Percentiles rank a stretch among this genome's conserved stretches.
Conservation (phyloP, 2,329 filamentous ascomycete species). For the Monilinia aucupariae region DNA sequence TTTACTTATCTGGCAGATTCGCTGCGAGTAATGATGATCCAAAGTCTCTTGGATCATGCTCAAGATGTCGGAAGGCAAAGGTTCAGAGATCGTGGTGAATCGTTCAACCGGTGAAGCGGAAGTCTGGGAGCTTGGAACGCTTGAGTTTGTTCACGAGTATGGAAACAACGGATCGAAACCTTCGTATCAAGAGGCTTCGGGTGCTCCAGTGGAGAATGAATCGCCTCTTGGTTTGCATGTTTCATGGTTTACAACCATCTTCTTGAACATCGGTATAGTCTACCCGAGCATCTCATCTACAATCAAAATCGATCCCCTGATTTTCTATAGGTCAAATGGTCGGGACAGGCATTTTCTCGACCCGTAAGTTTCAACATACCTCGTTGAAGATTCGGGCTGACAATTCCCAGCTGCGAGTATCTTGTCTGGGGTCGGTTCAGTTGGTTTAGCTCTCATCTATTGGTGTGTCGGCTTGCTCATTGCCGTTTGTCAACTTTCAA, state of each 20-base stretch:
- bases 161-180: conserved; percentile 44
- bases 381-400: conserved; percentile 20
- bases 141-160: conserved; percentile 24
- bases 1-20: neutral
- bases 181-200: conserved; percentile 50
- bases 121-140: conserved; percentile 7
- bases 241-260: conserved; percentile 50
- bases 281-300: too few relatives aligned
- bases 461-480: conserved; percentile 60
- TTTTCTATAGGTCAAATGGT: neutral
- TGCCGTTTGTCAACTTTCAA: conserved; percentile 47
- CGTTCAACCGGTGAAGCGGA: neutral
- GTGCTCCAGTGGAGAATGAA: conserved; percentile 53
- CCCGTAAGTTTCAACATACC: conserved; percentile 41
- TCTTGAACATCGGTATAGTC: conserved; percentile 49
- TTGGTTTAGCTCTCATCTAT: conserved; percentile 58
- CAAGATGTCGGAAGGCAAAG: conserved; percentile 2
- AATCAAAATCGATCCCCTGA: neutral
- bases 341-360: conserved; percentile 52
- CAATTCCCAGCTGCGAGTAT: conserved; percentile 47
- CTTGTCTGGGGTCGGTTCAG: conserved; percentile 53
- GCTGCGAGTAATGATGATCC: neutral
- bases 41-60: neutral
- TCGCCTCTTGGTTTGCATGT: conserved; percentile 58
- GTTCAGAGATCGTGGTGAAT: neutral